phyloP scores from a whole-genome alignment of 208 protist species.

The Trypanosoma boissoni region DNA sequence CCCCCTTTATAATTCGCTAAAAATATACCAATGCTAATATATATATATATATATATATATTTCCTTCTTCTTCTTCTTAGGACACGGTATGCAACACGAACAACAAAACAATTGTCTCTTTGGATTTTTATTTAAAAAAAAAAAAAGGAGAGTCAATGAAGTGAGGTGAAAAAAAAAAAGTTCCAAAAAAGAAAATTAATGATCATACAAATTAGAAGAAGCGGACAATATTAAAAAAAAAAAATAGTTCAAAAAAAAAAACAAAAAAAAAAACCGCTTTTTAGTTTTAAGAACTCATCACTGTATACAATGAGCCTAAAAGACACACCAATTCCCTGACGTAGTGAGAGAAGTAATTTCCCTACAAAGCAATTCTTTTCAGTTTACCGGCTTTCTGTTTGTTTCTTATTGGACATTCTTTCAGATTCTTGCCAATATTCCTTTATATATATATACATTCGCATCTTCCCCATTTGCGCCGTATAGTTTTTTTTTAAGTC shows the following conservation, averaged over 20 bases:
- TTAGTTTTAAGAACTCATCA: not conserved
- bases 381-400: too few relatives aligned
- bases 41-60: too few relatives aligned
- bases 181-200: too few relatives aligned
- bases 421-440: too few relatives aligned
- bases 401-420: too few relatives aligned
- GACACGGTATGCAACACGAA: not conserved
- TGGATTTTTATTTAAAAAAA: conserved; percentile 13
- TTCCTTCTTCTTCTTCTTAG: conserved; percentile 12
- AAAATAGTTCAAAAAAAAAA: conserved; percentile 7
- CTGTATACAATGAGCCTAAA: not conserved
- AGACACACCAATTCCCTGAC: not conserved
- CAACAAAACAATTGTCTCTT: not conserved
- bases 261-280: conserved; percentile 1
- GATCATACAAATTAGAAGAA: not conserved
- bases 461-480: too few relatives aligned
- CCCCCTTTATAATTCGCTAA: too few relatives aligned
- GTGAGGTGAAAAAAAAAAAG: conserved; percentile 7
- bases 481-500: too few relatives aligned
- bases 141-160: conserved; percentile 1
- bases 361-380: too few relatives aligned
- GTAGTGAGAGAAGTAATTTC: not conserved
- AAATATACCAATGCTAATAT: too few relatives aligned
- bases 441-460: too few relatives aligned
- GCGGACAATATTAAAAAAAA: conserved; percentile 4